Base-by-base conservation (phyloP, 2,329 filamentous ascomycete species). In the Teratosphaeria epicoccoides region DNA sequence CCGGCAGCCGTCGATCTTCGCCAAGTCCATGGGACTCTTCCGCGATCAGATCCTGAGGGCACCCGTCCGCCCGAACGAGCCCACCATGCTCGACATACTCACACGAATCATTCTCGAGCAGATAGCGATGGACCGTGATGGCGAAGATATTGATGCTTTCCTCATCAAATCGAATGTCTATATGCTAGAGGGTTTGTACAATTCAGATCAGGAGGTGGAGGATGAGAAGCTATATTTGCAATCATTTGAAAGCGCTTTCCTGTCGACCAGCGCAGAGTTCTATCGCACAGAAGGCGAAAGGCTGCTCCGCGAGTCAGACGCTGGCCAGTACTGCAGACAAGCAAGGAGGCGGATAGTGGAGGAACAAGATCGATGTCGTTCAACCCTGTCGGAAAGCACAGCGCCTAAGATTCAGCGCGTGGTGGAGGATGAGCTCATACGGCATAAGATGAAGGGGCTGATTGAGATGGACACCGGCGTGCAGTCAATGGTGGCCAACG, bases 101-200 rank as follows among this genome's bases (percentile, higher is more conserved):
- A 87, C 87, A 61, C 81, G 82, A 5, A 87, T 95, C 12, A 79
- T 97, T 25, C 77, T 97, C 2, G 90, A 95, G 57, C 87, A 96
- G 70, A 86, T 98, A 58, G 82, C 86, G 55, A 89, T 96, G 83
- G 93, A 97, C 68, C 79, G 93, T 24, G 83, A 89, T 53, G 93
- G 91, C 24, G 89, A 96, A 61, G 80, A 88, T 12, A 90, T 97
- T 55, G 87, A 97, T 67, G 83, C 87, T 59, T 79, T 81, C 29
- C 75, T 95, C 4, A 81, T 97, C 59, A 85, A 88, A 58, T 85
- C 87, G 49, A 91, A 88, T 65, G 80, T 88, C 2, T 83, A 86
- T 60, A 96, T 98, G 89, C 77, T 98, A 5, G 91, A 94, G 65
- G 82, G 82, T 6, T 76, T 98, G 0, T 94, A 95, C 66, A 86